These are phyloP conservation scores for Xerocomus brunneocitrinus DNA, from an alignment of 768 basidiomycete genomes.

Conservation along the genomic window DNA sequence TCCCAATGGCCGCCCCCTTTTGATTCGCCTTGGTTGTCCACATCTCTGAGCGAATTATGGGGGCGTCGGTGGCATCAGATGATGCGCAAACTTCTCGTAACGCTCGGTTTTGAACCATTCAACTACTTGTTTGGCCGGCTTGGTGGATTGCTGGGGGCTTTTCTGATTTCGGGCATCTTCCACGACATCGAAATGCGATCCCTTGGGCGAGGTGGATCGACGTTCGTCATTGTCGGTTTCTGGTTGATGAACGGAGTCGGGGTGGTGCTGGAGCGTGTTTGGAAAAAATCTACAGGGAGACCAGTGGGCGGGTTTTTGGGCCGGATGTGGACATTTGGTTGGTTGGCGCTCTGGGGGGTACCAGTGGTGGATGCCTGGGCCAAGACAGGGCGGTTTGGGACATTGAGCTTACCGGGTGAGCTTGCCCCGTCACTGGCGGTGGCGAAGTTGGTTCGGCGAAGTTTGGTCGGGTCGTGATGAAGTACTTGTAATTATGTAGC, in stretches of 20 bases:
- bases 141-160: conserved; percentile 52
- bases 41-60: conserved; percentile 61
- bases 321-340: conserved; percentile 47
- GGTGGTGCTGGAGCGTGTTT: conserved; percentile 45
- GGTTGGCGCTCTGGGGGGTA: conserved; percentile 47
- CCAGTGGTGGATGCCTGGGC: conserved; percentile 41
- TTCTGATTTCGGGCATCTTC: conserved; percentile 52
- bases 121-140: conserved; percentile 42
- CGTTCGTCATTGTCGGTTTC: conserved; percentile 39
- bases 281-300: conserved; percentile 38
- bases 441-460: conserved; percentile 20
- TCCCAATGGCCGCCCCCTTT: conserved; percentile 62
- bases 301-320: conserved; percentile 46
- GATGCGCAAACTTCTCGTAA: conserved; percentile 51
- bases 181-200: conserved; percentile 56
- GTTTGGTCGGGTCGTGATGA: background rate
- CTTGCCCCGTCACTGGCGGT: conserved; percentile 14
- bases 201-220: conserved; percentile 48
- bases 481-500: background rate
- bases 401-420: conserved; percentile 7
- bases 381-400: conserved; percentile 13
- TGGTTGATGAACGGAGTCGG: conserved; percentile 55
- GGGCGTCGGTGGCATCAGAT: conserved; percentile 61
- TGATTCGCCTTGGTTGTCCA: conserved; percentile 49
- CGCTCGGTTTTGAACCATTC: conserved; percentile 43